These are phyloP conservation scores for Zarea fungicola DNA, from an alignment of 2,329 filamentous ascomycete genomes.

Conservation along the genomic window DNA sequence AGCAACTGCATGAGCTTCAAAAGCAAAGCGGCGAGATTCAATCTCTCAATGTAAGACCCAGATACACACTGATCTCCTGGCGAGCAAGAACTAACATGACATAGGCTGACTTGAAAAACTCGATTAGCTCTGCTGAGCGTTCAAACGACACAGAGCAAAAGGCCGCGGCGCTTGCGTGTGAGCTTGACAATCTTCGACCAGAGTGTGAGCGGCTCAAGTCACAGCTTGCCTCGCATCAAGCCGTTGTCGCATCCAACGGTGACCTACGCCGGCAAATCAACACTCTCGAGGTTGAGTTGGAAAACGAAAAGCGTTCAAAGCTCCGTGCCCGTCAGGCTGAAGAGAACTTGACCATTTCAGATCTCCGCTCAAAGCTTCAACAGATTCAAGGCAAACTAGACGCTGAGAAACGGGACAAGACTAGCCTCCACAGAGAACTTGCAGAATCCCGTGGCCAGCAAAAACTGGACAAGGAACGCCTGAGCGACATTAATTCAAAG, in stretches of 20 bases:
- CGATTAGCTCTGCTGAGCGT: conserved; percentile 62
- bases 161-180: conserved; percentile 48
- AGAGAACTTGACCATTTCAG: conserved; percentile 23
- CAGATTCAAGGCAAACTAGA: conserved; percentile 32
- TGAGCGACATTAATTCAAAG: conserved; percentile 65
- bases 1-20: conserved; percentile 43
- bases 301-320: conserved; percentile 59
- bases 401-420: conserved; percentile 39
- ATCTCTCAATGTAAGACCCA: conserved; percentile 40
- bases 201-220: conserved; percentile 52
- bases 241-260: conserved; percentile 71
- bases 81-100: conserved; percentile 8
- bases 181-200: conserved; percentile 48
- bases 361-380: conserved; percentile 33
- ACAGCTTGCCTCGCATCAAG: conserved; percentile 56
- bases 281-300: conserved; percentile 73
- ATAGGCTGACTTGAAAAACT: conserved; percentile 65
- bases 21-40: conserved; percentile 44
- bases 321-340: conserved; percentile 26
- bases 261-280: conserved; percentile 72
- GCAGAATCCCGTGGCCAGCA: conserved; percentile 58
- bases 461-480: conserved; percentile 62
- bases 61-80: too few species aligned
- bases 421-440: conserved; percentile 44
- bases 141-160: conserved; percentile 63